phyloP scores from a whole-genome alignment of 495 filamentous ascomycete genomes.

The Trichoderma asperelloides region DNA sequence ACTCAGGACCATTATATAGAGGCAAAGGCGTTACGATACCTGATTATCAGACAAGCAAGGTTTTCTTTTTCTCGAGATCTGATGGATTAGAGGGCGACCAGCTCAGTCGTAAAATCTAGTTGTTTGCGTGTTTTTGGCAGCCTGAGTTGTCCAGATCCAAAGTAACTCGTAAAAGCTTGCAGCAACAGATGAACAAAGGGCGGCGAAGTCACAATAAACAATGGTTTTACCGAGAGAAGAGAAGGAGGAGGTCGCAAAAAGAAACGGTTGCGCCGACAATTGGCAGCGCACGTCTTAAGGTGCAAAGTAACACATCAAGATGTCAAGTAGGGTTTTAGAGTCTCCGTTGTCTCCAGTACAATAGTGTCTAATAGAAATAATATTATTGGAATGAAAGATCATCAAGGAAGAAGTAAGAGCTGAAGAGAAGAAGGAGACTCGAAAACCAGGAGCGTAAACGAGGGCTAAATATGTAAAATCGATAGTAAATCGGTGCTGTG shows the following conservation, averaged over 20 bases:
- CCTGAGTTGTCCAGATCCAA: too few relatives aligned
- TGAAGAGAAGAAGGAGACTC: background rate
- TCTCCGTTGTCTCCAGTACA: background rate
- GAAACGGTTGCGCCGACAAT: background rate
- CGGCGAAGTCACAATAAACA: too few relatives aligned
- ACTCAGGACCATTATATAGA: too few relatives aligned
- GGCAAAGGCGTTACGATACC: too few relatives aligned
- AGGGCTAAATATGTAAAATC: background rate
- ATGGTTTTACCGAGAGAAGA: background rate
- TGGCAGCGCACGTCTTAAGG: background rate
- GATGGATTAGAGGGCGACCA: too few relatives aligned
- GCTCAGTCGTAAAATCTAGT: too few relatives aligned
- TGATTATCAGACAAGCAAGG: too few relatives aligned
- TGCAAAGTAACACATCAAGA: background rate
- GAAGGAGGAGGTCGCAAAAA: background rate
- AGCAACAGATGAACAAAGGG: too few relatives aligned
- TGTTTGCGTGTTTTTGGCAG: too few relatives aligned
- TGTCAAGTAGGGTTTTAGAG: background rate
- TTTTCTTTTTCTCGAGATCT: too few relatives aligned
- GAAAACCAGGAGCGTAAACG: background rate
- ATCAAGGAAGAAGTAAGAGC: background rate
- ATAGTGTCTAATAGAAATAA: background rate
- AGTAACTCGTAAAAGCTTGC: too few relatives aligned
- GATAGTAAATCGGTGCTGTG: background rate
- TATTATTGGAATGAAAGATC: background rate